Evolutionary conservation across 352 stramenopile genomes (phyloP).

Genomic region (Pythium phragmitis): DNA sequence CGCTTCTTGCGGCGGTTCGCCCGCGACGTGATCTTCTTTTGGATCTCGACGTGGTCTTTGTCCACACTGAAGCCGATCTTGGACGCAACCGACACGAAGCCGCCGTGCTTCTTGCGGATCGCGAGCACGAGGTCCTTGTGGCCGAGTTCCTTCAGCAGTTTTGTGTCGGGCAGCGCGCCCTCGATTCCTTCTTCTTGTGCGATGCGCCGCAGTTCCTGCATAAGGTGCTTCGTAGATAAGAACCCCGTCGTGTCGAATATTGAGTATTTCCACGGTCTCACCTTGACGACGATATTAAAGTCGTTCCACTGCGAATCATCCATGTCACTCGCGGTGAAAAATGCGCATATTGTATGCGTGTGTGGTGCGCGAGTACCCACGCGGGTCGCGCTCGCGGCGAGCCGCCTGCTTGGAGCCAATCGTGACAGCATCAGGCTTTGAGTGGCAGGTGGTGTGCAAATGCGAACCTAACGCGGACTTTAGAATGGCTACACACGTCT

Average conservation of each 20-base stretch:
- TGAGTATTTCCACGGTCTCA: slow-evolving; percentile 16
- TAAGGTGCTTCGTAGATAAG: not conserved
- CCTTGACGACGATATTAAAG: slow-evolving; percentile 64
- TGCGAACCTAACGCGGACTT: slow-evolving; percentile 18
- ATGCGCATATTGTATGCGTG: not conserved
- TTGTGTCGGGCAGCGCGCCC: slow-evolving; percentile 57
- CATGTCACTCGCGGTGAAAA: not conserved
- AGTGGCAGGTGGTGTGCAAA: not conserved
- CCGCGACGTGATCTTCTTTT: slow-evolving; percentile 67
- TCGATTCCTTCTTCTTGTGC: slow-evolving; percentile 43
- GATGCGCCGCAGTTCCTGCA: slow-evolving; percentile 64
- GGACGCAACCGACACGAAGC: slow-evolving; percentile 54
- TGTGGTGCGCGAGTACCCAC: not conserved
- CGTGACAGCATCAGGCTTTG: slow-evolving; percentile 3
- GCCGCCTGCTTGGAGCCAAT: slow-evolving; percentile 9
- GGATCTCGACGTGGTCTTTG: slow-evolving; percentile 43
- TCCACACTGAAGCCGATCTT: slow-evolving; percentile 53
- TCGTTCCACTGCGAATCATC: slow-evolving; percentile 41
- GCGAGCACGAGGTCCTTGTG: slow-evolving; percentile 60
- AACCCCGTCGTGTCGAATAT: not conserved
- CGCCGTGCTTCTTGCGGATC: slow-evolving; percentile 84
- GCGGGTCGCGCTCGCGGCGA: slow-evolving; percentile 3
- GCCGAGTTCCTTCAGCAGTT: slow-evolving; percentile 66
- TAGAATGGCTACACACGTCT: not conserved
- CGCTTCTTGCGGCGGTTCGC: slow-evolving; percentile 66